Evolutionary conservation across 78 protist species (phyloP).

Genomic region (Thecamonas trahens): DNA sequence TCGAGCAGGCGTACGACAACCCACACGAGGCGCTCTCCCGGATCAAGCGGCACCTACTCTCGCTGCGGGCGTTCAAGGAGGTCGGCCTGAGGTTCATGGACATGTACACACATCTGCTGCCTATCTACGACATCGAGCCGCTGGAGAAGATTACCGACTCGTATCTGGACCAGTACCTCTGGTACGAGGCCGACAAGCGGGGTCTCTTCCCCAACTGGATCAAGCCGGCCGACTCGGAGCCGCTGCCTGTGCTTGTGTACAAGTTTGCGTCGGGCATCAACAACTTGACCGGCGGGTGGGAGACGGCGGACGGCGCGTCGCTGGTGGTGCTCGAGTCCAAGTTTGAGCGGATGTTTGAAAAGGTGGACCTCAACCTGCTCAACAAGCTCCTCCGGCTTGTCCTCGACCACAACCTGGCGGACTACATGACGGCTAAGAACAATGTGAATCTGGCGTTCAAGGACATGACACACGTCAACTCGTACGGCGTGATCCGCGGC

Average conservation of each 20-base stretch:
- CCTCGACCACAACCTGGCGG: conserved; percentile 98
- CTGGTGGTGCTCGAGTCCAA: conserved; percentile 83
- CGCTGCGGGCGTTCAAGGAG: conserved; percentile 97
- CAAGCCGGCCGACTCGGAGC: conserved; percentile 99
- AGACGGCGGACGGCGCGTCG: conserved; percentile 89
- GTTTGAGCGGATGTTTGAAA: conserved; percentile 85
- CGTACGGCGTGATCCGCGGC: conserved; percentile 96
- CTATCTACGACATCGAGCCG: conserved; percentile 97
- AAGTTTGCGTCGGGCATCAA: conserved; percentile 92
- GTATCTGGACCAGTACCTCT: conserved; percentile 98
- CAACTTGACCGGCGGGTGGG: conserved; percentile 91
- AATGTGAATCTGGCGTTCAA: conserved; percentile 92
- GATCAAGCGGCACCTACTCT: conserved; percentile 96
- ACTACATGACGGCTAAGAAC: conserved; percentile 98
- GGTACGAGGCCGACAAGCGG: conserved; percentile 98
- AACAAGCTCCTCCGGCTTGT: conserved; percentile 93
- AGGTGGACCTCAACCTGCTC: conserved; percentile 96
- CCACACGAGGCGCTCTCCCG: conserved; percentile 97
- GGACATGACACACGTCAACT: conserved; percentile 97
- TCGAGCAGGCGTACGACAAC: conserved; percentile 99
- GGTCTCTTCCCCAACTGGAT: conserved; percentile 99
- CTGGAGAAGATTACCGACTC: conserved; percentile 99
- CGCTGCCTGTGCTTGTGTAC: conserved; percentile 98
- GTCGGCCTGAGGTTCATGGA: conserved; percentile 96
- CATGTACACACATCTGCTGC: conserved; percentile 88